These are phyloP conservation scores for Phaffomyces antillensis DNA, from an alignment of 805 yeast species.

Conservation along the genomic window DNA sequence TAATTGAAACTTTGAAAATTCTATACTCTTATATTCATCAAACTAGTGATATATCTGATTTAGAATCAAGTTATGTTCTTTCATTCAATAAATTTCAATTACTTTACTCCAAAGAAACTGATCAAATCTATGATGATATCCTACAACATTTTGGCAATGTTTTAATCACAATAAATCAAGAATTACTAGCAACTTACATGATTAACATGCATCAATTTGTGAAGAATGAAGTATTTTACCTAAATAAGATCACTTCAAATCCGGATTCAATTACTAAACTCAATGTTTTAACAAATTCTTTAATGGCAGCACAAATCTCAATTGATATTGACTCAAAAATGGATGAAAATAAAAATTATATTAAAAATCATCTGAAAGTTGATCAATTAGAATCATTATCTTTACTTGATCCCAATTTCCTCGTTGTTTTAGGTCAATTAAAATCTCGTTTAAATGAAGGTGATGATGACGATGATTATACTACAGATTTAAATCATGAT, in stretches of 20 bases:
- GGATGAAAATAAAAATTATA: slow-evolving; percentile 20
- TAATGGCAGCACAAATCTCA: slow-evolving; percentile 14
- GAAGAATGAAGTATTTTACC: slow-evolving; percentile 13
- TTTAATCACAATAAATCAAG: slow-evolving; percentile 17
- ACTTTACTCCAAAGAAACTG: slow-evolving; percentile 12
- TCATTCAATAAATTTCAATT: slow-evolving; percentile 23
- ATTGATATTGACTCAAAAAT: slow-evolving; percentile 26
- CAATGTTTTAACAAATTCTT: neutral
- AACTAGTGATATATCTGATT: slow-evolving; percentile 16
- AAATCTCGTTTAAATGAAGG: neutral
- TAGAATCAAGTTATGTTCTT: slow-evolving; percentile 22
- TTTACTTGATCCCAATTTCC: slow-evolving; percentile 14
- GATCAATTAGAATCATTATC: slow-evolving; percentile 4
- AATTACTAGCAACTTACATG: slow-evolving; percentile 21
- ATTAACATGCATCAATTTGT: slow-evolving; percentile 19
- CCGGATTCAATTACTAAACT: neutral
- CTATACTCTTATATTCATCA: slow-evolving; percentile 21
- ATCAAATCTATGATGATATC: slow-evolving; percentile 20
- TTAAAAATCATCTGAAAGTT: slow-evolving; percentile 11
- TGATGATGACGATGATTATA: neutral
- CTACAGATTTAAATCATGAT: no score
- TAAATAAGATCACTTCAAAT: slow-evolving; percentile 11
- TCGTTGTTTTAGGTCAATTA: slow-evolving; percentile 1
- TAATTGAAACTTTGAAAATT: slow-evolving; percentile 23
- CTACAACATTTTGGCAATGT: slow-evolving; percentile 23